Percentiles rank a stretch among this genome's conserved stretches.
phyloP scores from a whole-genome alignment of 2,329 filamentous ascomycete genomes.

The Fusarium stilboides region DNA sequence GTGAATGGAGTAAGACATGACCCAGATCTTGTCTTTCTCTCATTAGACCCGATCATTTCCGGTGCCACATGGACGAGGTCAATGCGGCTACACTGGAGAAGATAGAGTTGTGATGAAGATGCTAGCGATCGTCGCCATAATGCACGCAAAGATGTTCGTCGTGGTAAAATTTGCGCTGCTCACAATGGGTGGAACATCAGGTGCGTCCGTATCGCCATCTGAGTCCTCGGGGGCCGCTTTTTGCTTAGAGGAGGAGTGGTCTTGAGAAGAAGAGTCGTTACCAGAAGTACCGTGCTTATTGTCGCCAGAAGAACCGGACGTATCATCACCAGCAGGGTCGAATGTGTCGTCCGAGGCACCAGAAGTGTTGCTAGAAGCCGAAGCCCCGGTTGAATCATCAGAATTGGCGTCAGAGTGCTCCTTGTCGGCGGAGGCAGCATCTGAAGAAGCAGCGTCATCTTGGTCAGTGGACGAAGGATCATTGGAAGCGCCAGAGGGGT shows the following conservation, averaged over 20 bases:
- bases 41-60: not conserved
- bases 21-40: not conserved
- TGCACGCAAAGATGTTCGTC: not conserved
- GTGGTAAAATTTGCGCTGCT: not conserved
- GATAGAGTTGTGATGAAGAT: not conserved
- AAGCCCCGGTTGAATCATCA: not conserved
- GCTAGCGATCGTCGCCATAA: not conserved
- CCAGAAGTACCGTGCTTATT: not conserved
- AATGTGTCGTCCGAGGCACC: not conserved
- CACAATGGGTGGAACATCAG: not conserved
- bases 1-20: not conserved
- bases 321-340: not conserved
- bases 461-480: not conserved
- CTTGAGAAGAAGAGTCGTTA: not conserved
- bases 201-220: not conserved
- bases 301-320: not conserved
- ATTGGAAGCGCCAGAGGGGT: not conserved
- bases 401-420: not conserved
- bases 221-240: not conserved
- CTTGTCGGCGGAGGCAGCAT: fast-evolving
- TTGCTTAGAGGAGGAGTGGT: not conserved
- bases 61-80: not conserved
- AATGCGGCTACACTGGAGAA: not conserved
- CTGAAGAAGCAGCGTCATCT: not conserved
- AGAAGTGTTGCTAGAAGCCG: not conserved